Conservation (phyloP, 768 basidiomycete species). For the Russula griseocarnosa region DNA sequence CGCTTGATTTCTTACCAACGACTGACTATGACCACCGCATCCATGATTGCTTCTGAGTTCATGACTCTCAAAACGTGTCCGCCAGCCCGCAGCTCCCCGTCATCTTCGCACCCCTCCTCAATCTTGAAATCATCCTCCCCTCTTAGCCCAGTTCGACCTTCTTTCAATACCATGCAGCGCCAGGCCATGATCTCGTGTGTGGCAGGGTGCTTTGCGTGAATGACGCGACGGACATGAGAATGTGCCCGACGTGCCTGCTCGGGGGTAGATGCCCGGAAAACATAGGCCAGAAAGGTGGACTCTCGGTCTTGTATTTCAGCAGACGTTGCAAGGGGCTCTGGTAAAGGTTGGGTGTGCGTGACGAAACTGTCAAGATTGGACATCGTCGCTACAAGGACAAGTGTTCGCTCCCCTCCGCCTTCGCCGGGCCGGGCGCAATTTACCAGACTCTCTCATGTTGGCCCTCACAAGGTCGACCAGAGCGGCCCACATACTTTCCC, state of each 20-base stretch:
- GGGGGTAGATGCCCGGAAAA: slow-evolving; percentile 53
- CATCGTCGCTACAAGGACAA: slow-evolving; percentile 17
- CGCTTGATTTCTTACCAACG: slow-evolving; percentile 52
- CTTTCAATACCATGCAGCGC: slow-evolving; percentile 70
- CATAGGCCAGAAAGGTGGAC: slow-evolving; percentile 64
- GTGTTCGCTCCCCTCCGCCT: background rate
- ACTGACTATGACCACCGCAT: slow-evolving; percentile 75
- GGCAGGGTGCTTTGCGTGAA: slow-evolving; percentile 56
- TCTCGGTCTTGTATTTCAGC: slow-evolving; percentile 73
- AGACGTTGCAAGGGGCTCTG: slow-evolving; percentile 52
- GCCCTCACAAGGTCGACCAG: slow-evolving; percentile 11
- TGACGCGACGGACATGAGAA: slow-evolving; percentile 51
- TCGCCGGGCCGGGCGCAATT: background rate
- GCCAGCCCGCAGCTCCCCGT: slow-evolving; percentile 73
- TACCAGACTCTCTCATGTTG: background rate
- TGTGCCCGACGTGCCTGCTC: slow-evolving; percentile 49
- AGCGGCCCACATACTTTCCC: background rate
- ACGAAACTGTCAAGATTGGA: slow-evolving; percentile 55
- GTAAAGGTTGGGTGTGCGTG: slow-evolving; percentile 42
- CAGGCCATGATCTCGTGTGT: slow-evolving; percentile 75
- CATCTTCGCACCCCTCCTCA: slow-evolving; percentile 60
- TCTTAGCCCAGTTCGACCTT: slow-evolving; percentile 57
- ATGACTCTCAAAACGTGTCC: slow-evolving; percentile 60
- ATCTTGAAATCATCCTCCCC: slow-evolving; percentile 78
- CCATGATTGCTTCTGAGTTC: slow-evolving; percentile 64